A percentile compares a stretch with the other conserved stretches of the same genome.
These are phyloP conservation scores for Neopestalotiopsis rosae DNA, from an alignment of 2,329 filamentous ascomycete species.

Conservation along the genomic window DNA sequence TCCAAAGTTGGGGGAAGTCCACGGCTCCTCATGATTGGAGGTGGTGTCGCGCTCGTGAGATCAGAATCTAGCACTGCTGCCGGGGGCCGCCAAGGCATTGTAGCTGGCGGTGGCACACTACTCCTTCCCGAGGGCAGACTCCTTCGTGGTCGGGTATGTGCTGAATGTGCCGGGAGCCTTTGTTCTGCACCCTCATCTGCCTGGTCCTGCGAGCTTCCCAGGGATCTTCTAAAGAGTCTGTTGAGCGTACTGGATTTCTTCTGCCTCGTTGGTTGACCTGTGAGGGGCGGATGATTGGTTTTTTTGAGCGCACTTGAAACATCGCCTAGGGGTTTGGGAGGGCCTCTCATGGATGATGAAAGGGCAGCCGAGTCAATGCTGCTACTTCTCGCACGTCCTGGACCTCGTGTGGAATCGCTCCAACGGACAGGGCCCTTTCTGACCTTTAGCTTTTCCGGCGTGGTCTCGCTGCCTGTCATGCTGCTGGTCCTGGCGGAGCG, in stretches of 20 bases:
- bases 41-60: slow-evolving; percentile 56
- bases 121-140: slow-evolving; percentile 27
- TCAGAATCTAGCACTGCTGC: slow-evolving; percentile 49
- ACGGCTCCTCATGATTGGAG: slow-evolving; percentile 58
- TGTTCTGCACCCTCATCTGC: slow-evolving; percentile 23
- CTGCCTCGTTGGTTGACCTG: slow-evolving; percentile 48
- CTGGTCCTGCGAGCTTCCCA: slow-evolving; percentile 41
- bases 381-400: slow-evolving; percentile 32
- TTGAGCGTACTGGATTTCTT: slow-evolving; percentile 46
- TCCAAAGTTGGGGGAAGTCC: slow-evolving; percentile 20
- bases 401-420: slow-evolving; percentile 21
- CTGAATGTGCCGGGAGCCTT: slow-evolving; percentile 24
- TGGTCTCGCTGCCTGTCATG: slow-evolving; percentile 28
- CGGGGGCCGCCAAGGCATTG: slow-evolving; percentile 40
- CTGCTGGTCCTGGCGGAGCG: slow-evolving; percentile 52
- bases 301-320: slow-evolving; percentile 36
- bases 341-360: slow-evolving; percentile 20
- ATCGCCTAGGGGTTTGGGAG: slow-evolving; percentile 27
- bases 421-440: slow-evolving; percentile 29
- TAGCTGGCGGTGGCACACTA: slow-evolving; percentile 36
- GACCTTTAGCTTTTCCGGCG: slow-evolving; percentile 24
- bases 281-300: slow-evolving; percentile 56
- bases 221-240: slow-evolving; percentile 56
- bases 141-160: slow-evolving; percentile 18
- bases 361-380: slow-evolving; percentile 34